Base-by-base conservation (phyloP, 202 grass and related monocot genomes). In the Musa balbisiana region DNA sequence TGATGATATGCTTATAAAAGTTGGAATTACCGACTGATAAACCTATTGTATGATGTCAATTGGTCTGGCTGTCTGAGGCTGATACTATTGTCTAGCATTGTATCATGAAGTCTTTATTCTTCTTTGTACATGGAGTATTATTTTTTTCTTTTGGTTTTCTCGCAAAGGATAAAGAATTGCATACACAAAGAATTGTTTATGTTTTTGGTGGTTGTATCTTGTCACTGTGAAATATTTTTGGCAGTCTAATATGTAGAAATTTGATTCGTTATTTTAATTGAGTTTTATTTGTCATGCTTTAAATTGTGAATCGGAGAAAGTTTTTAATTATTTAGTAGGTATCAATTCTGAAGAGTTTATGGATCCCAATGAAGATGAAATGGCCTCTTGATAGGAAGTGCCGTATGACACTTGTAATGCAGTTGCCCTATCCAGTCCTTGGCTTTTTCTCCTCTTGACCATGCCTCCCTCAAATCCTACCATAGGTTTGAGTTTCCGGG, bases 1-100 rank as follows among this genome's bases (percentile, higher is more conserved):
- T 55, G 71, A 73, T 54, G 71, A 96, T 83, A 79, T 66, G 53
- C 58, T 68, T 73, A 79, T 77, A 23, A 24, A 90, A 79, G 86
- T 87, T 96, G 92, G 89, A 96, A 96, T 96, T 96, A 96, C 92
- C 92, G 87, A 83, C 89, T 90, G 92, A 96, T 55, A 12, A 56
- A 49, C 11, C 21, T 79, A 70, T 70, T 27, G 17, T 14, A 62
- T 96, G 92, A 96, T 79, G 89, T 82, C 52, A 79, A 1, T 19
- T 77, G 65, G 72, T 84, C 83, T 89, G 92, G 66, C 29, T 27
- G 11, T 73, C 71, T 55, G 51, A 73, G 19, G 51, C 51, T 16
- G 10, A 25, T 27, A 9, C 13, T 5, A 43, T 43, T 43, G 8
- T 43, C 33, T 6, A 43, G 33, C 4, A 43, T 43, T 43, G 5